Evolutionary conservation across 495 filamentous ascomycete species (phyloP).

Genomic region (Penicillium dipodomyicola): DNA sequence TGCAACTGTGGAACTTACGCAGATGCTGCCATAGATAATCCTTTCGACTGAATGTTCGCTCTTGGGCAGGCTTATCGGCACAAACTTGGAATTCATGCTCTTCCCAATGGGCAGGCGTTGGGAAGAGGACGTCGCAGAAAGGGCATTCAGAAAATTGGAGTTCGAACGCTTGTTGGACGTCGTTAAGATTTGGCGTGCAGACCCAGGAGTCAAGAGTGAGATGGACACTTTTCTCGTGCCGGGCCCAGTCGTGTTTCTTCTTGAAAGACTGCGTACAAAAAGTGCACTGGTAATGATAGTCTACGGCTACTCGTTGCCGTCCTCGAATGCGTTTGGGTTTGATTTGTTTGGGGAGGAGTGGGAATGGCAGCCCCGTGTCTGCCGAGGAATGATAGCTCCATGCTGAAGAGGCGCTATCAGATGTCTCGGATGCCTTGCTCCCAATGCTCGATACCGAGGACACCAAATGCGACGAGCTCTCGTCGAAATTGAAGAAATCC

Average conservation of each 20-base stretch:
- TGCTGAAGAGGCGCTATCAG: constrained; percentile 35
- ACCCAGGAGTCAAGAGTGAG: constrained; percentile 76
- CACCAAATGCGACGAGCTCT: constrained; percentile 26
- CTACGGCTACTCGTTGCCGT: constrained; percentile 50
- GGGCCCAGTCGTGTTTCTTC: constrained; percentile 81
- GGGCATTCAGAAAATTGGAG: constrained; percentile 50
- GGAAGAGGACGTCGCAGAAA: constrained; percentile 62
- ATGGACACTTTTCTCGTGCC: constrained; percentile 81
- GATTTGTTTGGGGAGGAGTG: constrained; percentile 16
- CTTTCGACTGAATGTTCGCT: constrained; percentile 78
- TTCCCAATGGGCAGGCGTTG: constrained; percentile 61
- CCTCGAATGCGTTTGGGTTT: constrained; percentile 27
- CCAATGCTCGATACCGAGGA: constrained; percentile 35
- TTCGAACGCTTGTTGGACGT: constrained; percentile 15
- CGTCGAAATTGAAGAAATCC: constrained; percentile 28
- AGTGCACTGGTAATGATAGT: constrained; percentile 66
- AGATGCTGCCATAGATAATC: constrained; percentile 82
- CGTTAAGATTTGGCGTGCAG: constrained; percentile 45
- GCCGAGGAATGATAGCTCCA: constrained; percentile 47
- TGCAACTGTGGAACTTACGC: constrained; percentile 67
- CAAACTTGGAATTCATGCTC: constrained; percentile 70
- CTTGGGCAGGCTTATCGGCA: constrained; percentile 58
- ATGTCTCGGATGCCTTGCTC: constrained; percentile 33
- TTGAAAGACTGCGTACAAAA: constrained; percentile 80
- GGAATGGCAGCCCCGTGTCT: constrained; percentile 33